Conservation (phyloP, 1,284 basidiomycete genomes). For the Singerocomus inundabilis region DNA sequence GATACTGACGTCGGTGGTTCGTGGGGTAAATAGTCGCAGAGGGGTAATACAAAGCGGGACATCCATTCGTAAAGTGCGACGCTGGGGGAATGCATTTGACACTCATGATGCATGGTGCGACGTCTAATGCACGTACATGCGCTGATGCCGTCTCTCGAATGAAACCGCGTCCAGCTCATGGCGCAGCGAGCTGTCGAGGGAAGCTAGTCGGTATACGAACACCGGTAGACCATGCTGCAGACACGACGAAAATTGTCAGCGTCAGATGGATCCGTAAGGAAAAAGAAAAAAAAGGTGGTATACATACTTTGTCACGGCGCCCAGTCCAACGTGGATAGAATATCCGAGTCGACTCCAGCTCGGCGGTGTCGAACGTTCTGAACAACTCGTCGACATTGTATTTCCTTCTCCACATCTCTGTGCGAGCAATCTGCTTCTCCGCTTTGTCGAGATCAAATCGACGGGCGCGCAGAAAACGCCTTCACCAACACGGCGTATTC, state of each 20-base stretch:
- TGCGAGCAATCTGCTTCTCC: conserved; percentile 62
- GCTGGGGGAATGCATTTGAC: conserved; percentile 28
- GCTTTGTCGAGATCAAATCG: conserved; percentile 62
- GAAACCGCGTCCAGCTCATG: conserved; percentile 58
- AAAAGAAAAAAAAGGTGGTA: neutral
- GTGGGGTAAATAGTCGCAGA: conserved; percentile 66
- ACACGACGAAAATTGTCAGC: neutral
- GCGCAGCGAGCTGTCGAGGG: conserved; percentile 50
- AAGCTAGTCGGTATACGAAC: conserved; percentile 68
- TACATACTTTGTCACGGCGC: conserved; percentile 61
- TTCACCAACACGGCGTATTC: conserved; percentile 40
- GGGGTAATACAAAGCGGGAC: conserved; percentile 58
- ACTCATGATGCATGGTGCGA: neutral
- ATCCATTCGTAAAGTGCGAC: conserved; percentile 65
- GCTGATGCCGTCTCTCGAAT: conserved; percentile 56
- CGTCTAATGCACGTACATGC: conserved; percentile 54
- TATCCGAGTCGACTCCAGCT: conserved; percentile 56
- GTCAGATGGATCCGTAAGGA: neutral
- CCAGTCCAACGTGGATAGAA: conserved; percentile 82
- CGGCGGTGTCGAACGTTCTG: conserved; percentile 52
- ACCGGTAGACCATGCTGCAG: conserved; percentile 63
- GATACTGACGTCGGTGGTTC: conserved; percentile 55
- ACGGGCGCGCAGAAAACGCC: conserved; percentile 75
- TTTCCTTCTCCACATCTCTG: conserved; percentile 63
- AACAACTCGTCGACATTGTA: conserved; percentile 63